Evolutionary conservation across 139 green algal genomes (phyloP).

Genomic region (Nannochloris sp.): DNA sequence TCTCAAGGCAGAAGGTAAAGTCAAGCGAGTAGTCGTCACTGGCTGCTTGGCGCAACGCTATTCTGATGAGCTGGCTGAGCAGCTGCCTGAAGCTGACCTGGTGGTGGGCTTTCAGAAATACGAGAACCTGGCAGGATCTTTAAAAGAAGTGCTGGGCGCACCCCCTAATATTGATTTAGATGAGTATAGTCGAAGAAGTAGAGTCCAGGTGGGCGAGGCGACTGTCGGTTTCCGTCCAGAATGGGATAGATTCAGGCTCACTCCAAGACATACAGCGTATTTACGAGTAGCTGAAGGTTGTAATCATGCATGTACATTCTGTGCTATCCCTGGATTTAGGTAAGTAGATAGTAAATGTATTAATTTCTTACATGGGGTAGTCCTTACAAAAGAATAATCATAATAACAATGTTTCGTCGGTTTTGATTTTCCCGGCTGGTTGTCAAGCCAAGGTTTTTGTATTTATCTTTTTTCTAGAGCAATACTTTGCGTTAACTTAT

Average conservation of each 20-base stretch:
- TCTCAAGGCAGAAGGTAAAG: constrained; percentile 55
- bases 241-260: constrained; percentile 63
- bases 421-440: too few relatives aligned
- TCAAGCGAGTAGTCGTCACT: constrained; percentile 71
- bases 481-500: background rate
- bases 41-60: constrained; percentile 89
- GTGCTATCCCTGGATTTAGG: constrained; percentile 77
- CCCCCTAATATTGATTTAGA: constrained; percentile 24
- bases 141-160: constrained; percentile 34
- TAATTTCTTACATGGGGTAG: too few relatives aligned
- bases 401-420: too few relatives aligned
- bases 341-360: background rate
- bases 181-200: constrained; percentile 15
- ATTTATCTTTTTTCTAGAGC: background rate
- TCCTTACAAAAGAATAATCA: too few relatives aligned
- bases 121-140: constrained; percentile 31
- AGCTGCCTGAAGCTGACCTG: constrained; percentile 80
- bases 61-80: constrained; percentile 47
- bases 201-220: constrained; percentile 55
- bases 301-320: constrained; percentile 89
- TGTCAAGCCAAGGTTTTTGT: too few relatives aligned
- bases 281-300: constrained; percentile 86
- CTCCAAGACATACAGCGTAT: constrained; percentile 76
- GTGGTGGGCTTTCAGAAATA: constrained; percentile 79
- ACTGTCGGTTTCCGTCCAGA: constrained; percentile 79